phyloP scores from a whole-genome alignment of 2,329 filamentous ascomycete genomes.

The Camptophora hylomeconis region DNA sequence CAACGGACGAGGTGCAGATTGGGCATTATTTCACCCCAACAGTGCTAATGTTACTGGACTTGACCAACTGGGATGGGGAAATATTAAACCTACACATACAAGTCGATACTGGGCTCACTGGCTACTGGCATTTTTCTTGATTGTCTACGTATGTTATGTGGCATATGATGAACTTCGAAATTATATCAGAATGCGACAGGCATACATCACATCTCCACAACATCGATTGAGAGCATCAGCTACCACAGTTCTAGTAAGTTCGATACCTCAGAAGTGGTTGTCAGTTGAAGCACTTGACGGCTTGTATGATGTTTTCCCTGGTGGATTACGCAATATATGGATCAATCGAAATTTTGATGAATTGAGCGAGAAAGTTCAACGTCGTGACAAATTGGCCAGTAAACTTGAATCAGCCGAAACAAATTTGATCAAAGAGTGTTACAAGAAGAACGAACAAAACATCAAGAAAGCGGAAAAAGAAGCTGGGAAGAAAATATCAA shows the following conservation, averaged over 20 bases:
- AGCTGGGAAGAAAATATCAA: constrained; percentile 33
- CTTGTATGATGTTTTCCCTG: constrained; percentile 90
- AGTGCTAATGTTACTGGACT: constrained; percentile 49
- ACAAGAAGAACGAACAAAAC: constrained; percentile 64
- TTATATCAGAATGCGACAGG: constrained; percentile 87
- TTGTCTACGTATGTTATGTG: constrained; percentile 75
- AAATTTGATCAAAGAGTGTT: constrained; percentile 65
- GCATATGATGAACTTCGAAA: constrained; percentile 76
- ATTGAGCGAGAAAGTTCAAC: constrained; percentile 70
- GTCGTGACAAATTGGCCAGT: constrained; percentile 57
- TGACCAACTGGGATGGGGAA: constrained; percentile 77
- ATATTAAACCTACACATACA: constrained; percentile 55
- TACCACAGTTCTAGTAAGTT: constrained; percentile 85
- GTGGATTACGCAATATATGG: constrained; percentile 91
- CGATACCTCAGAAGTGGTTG: constrained; percentile 84
- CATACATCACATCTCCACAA: constrained; percentile 86
- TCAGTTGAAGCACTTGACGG: constrained; percentile 66
- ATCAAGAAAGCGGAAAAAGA: constrained; percentile 52
- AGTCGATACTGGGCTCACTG: constrained; percentile 73
- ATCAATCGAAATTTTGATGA: constrained; percentile 81
- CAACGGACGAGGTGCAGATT: constrained; percentile 51
- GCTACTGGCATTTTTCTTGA: constrained; percentile 61
- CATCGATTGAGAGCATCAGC: constrained; percentile 87
- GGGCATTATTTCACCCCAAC: constrained; percentile 23
- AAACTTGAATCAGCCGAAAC: constrained; percentile 73